Conservation (phyloP, 805 yeast species). For the Ogataea naganishii region DNA sequence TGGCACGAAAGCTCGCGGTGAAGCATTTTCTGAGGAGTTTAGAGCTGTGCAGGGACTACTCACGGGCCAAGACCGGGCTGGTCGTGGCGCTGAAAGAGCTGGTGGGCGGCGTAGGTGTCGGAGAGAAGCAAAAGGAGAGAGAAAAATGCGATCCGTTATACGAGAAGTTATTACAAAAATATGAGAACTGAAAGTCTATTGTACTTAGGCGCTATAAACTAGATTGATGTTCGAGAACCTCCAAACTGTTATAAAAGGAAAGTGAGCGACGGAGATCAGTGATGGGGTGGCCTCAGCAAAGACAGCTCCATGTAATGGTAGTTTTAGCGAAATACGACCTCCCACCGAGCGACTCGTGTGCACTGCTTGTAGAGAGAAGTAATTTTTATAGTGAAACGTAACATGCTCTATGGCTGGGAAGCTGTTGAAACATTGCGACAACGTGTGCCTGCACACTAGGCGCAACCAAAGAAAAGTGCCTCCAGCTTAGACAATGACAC, state of each 20-base stretch:
- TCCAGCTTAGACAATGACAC: constrained; percentile 38
- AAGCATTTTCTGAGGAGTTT: constrained; percentile 60
- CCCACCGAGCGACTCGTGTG: no score
- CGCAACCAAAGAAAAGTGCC: constrained; percentile 18
- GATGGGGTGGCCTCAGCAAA: no score
- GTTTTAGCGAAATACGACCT: no score
- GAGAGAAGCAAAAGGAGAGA: constrained; percentile 6
- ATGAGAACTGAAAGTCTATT: background rate
- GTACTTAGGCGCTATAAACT: background rate
- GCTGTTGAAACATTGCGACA: no score
- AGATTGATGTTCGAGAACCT: background rate
- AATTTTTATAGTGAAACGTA: no score
- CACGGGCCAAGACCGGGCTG: constrained; percentile 71
- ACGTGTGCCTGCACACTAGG: no score
- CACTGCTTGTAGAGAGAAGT: no score
- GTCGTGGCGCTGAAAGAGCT: constrained; percentile 26
- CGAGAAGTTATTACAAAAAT: background rate
- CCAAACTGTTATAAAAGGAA: constrained; percentile 1
- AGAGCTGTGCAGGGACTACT: constrained; percentile 64
- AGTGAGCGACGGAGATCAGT: no score
- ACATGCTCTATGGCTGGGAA: no score
- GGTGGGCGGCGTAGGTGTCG: constrained; percentile 8
- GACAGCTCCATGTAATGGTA: no score
- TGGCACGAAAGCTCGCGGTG: constrained; percentile 16
- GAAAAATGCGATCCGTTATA: background rate